These are phyloP conservation scores for Botrytis medusae DNA, from an alignment of 2,329 filamentous ascomycete species.

Conservation along the genomic window DNA sequence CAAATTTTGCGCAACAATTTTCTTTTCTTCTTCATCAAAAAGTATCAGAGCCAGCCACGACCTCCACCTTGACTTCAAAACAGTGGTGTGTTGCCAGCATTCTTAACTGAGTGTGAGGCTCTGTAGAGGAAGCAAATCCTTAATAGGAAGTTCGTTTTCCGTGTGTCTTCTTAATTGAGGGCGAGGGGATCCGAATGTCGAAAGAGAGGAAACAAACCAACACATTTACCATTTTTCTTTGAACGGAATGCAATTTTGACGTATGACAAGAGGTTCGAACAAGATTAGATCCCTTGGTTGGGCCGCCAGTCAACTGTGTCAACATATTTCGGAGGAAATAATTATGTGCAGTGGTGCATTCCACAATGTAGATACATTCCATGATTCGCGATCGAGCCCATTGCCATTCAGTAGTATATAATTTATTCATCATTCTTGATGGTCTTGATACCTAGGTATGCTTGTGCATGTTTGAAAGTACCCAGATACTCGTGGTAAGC, in stretches of 20 bases:
- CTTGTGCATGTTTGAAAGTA: not conserved
- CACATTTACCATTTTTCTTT: not conserved
- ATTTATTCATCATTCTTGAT: conserved; percentile 1
- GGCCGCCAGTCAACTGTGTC: not conserved
- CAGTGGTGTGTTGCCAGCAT: conserved; percentile 70
- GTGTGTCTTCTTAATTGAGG: conserved; percentile 69
- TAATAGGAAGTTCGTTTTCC: conserved; percentile 70
- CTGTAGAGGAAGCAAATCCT: conserved; percentile 58
- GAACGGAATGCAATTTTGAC: not conserved
- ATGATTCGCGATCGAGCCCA: not conserved
- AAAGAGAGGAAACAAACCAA: conserved; percentile 62
- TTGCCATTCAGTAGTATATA: not conserved
- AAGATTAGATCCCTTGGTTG: not conserved
- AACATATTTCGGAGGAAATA: not conserved
- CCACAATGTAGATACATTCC: not conserved
- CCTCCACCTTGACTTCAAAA: conserved; percentile 57
- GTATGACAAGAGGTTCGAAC: not conserved
- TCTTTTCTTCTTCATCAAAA: conserved; percentile 54
- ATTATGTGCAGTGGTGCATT: conserved; percentile 3
- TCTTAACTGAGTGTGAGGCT: conserved; percentile 54
- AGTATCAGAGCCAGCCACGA: conserved; percentile 68
- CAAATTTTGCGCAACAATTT: conserved; percentile 19
- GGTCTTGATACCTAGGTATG: not conserved
- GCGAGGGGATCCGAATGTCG: conserved; percentile 70
- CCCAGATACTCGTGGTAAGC: not conserved